Evolutionary conservation across 495 filamentous ascomycete species (phyloP), one percentile per base, ranked within the genome.

Genomic region (Neurospora sp.): DNA sequence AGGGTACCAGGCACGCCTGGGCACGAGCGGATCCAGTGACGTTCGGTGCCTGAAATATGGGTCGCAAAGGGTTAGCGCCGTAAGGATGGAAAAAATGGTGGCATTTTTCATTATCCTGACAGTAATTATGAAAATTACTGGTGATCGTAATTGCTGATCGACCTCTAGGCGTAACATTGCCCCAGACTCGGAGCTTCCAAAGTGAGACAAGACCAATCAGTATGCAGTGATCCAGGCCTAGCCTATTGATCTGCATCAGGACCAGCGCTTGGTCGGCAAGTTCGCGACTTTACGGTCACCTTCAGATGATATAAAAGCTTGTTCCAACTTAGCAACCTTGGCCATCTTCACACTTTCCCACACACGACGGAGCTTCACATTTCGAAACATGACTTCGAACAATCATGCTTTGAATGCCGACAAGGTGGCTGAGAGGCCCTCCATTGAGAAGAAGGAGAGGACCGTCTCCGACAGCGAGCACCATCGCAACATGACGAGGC

Each of bases 401-500:
- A 9, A 24, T 15, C 21, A 59, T 59, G 48, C 48, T 59, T 59
- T 10, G 48, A 59, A 19, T 66, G 15, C 28, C 54, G 54, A 5
- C 54, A 66, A 66, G 24, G 9, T 66, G 54, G 28, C 6, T 0
- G 28, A 66, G 28, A 34, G 28, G 28, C 54, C 54, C 28, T 66
- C 54, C 24, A 19, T 19, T 36, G 54, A 66, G 0, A 66, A 66
- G 54, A 19, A 9, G 54, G 54, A 66, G 54, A 66, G 54, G 54
- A 66, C 54, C 15, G 6, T 8, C 28, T 34, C 54, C 15, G 3
- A 66, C 54, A 66, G 6, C 28, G 54, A 66, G 3, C 15, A 66
- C 54, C 54, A 66, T 9, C 28, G 28, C 28, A 34, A 31, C 5
- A 39, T 78, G 59, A 70, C 76, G 62, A 72, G 72, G 43, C 72